Conservation (phyloP, 345 rosid genomes). For the Crucihimalaya himalaica region DNA sequence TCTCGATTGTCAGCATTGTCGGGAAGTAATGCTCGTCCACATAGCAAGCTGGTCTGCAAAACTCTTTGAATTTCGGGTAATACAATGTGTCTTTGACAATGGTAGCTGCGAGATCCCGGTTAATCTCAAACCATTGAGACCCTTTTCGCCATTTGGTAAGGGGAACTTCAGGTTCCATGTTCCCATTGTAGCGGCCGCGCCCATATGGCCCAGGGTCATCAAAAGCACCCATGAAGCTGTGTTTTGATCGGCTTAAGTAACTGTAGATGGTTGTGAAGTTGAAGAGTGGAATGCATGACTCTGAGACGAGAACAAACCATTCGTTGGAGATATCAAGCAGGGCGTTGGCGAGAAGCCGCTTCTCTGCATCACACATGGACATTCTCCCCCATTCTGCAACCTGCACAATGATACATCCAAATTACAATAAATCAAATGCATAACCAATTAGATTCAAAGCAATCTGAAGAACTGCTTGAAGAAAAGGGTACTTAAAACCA, state of each 20-base stretch:
- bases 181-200: slow-evolving; percentile 74
- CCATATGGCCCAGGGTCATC: slow-evolving; percentile 90
- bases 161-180: slow-evolving; percentile 82
- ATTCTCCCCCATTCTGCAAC: slow-evolving; percentile 94
- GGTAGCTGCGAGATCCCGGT: slow-evolving; percentile 67
- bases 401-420: slow-evolving; percentile 41
- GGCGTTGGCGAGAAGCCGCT: slow-evolving; percentile 89
- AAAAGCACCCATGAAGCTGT: slow-evolving; percentile 85
- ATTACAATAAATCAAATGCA: slow-evolving; percentile 3
- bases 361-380: slow-evolving; percentile 97
- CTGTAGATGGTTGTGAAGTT: slow-evolving; percentile 70
- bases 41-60: slow-evolving; percentile 86
- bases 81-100: slow-evolving; percentile 67
- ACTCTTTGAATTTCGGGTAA: slow-evolving; percentile 66
- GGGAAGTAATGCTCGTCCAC: slow-evolving; percentile 98
- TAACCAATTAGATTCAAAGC: background rate
- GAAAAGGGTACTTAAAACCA: background rate
- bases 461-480: background rate
- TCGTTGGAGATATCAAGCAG: slow-evolving; percentile 88
- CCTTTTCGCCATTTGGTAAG: slow-evolving; percentile 88
- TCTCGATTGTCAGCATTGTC: slow-evolving; percentile 82
- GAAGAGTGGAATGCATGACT: slow-evolving; percentile 90
- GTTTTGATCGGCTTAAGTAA: slow-evolving; percentile 60
- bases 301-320: slow-evolving; percentile 86
- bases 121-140: slow-evolving; percentile 92